These are phyloP conservation scores for Parastagonospora avenae DNA, from an alignment of 2,329 filamentous ascomycete genomes.

Conservation along the genomic window DNA sequence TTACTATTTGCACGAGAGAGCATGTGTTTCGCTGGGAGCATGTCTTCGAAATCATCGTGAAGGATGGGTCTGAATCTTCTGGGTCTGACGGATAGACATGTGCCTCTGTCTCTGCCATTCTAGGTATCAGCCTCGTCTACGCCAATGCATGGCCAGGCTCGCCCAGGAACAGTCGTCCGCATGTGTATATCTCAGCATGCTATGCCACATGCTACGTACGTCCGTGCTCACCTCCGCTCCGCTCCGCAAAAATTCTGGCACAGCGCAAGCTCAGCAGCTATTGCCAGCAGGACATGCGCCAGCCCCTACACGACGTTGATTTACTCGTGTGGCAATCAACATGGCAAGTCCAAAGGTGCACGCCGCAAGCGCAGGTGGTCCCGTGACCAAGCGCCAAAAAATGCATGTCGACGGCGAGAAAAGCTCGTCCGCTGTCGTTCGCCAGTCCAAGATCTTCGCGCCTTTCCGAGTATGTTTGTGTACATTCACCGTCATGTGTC, in stretches of 20 bases:
- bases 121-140: too few relatives aligned
- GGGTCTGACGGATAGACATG: too few relatives aligned
- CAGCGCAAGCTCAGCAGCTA: not conserved
- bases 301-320: not conserved
- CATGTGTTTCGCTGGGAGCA: too few relatives aligned
- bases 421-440: conserved; percentile 47
- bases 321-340: conserved; percentile 1
- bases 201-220: too few relatives aligned
- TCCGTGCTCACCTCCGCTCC: conserved; percentile 34
- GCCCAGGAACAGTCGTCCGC: too few relatives aligned
- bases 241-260: conserved; percentile 18
- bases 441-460: conserved; percentile 81
- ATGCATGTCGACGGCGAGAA: conserved; percentile 43
- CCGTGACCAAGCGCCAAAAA: conserved; percentile 69
- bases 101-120: too few relatives aligned
- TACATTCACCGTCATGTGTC: not conserved
- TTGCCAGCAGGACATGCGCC: not conserved
- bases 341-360: conserved; percentile 60
- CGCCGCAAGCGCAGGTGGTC: conserved; percentile 47
- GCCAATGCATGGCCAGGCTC: too few relatives aligned
- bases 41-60: too few relatives aligned
- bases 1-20: too few relatives aligned
- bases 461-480: conserved; percentile 76
- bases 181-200: too few relatives aligned
- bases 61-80: too few relatives aligned